Conservation (phyloP, 495 filamentous ascomycete species). For the Neurospora hispaniola region DNA sequence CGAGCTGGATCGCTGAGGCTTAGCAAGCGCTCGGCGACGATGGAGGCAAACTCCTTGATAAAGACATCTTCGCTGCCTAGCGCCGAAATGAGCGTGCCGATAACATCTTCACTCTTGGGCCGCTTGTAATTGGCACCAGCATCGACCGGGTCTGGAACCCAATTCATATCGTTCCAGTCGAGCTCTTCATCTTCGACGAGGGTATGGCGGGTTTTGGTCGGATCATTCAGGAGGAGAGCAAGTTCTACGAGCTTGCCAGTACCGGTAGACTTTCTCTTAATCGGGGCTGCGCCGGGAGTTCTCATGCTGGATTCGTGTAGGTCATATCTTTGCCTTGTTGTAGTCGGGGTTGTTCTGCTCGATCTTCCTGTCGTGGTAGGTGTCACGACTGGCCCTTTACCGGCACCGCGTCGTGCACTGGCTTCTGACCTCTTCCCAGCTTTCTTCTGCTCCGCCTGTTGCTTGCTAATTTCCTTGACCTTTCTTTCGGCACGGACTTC, state of each 20-base stretch:
- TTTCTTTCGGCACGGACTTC: conserved; percentile 23
- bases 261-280: background rate
- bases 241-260: conserved; percentile 56
- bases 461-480: conserved; percentile 29
- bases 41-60: conserved; percentile 81
- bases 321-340: background rate
- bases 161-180: conserved; percentile 83
- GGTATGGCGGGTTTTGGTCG: conserved; percentile 39
- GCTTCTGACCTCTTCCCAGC: background rate
- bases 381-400: conserved; percentile 4
- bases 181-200: conserved; percentile 54
- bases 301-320: conserved; percentile 1
- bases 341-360: conserved; percentile 2
- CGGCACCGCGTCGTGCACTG: background rate
- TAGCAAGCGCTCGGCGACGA: conserved; percentile 74
- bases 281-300: background rate
- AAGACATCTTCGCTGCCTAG: conserved; percentile 83
- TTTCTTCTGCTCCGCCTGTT: background rate
- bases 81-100: conserved; percentile 76
- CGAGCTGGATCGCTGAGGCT: conserved; percentile 44
- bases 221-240: conserved; percentile 58
- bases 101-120: conserved; percentile 82
- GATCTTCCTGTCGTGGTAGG: conserved; percentile 4
- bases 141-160: conserved; percentile 87
- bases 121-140: conserved; percentile 85